A percentile compares a stretch with the other conserved stretches of the same genome.
Conservation (phyloP, 495 filamentous ascomycete genomes). For the Lasiosphaeria miniovina region DNA sequence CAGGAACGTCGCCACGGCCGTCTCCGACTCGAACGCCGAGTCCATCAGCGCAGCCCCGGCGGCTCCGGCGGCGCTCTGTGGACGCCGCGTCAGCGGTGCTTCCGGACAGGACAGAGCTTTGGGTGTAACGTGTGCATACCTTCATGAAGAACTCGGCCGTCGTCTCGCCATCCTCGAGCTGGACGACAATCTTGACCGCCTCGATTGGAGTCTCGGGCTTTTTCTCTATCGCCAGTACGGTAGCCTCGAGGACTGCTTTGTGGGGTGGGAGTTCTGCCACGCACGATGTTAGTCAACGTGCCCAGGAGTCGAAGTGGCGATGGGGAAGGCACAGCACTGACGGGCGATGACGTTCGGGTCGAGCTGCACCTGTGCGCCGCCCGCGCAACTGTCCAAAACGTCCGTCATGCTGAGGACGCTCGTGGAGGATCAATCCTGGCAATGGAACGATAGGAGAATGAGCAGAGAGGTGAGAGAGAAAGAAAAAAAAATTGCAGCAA, state of each 20-base stretch:
- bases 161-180: not conserved
- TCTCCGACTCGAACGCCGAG: not conserved
- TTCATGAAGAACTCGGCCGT: slow-evolving; percentile 3
- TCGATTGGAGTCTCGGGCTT: not conserved
- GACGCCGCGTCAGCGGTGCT: not conserved
- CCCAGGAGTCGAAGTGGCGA: not conserved
- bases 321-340: not conserved
- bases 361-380: not conserved
- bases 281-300: not conserved
- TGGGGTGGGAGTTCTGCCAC: slow-evolving; percentile 1
- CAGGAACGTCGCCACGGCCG: not conserved
- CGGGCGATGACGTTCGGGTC: not conserved
- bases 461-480: no score
- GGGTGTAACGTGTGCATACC: not conserved
- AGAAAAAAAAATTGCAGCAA: no score
- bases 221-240: not conserved
- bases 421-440: no score
- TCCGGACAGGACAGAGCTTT: not conserved
- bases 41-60: not conserved
- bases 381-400: no score
- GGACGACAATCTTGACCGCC: slow-evolving; percentile 2
- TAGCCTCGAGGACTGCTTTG: not conserved
- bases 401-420: no score
- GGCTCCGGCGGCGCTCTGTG: not conserved
- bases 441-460: no score